Base-by-base conservation (phyloP, 176 grass and related monocot genomes). In the Zea mays region DNA sequence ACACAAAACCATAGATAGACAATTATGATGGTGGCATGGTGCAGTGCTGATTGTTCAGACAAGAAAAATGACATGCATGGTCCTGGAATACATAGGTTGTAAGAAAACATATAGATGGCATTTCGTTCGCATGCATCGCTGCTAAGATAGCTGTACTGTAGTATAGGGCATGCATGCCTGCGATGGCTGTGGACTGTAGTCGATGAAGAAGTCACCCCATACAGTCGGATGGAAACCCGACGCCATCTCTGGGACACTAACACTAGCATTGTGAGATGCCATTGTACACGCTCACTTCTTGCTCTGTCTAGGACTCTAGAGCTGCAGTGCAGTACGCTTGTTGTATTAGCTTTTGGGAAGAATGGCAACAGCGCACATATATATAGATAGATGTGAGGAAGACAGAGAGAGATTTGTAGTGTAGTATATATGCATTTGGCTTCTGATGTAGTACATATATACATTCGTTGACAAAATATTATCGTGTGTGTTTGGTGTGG, bases 151-250 rank as follows among this genome's bases (percentile, higher is more conserved):
- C 1, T 27, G 27, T 27, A 27, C 0, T 27, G 1, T 27, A 44
- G 48, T 4, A 48, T 49, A 16, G 5, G 15, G 27, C 27, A 27
- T 27, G 27, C 37, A 56, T 75, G 62, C 80, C 60, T 82, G 80
- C 10, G 54, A 54, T n/a, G 61, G 80, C 41, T 82, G n/a, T 42
- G 80, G 71, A 8, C 1, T 55, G 39, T 74, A 57, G 71, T 54
- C 66, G 80, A 82, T 82, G 71, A 82, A 82, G 79, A 82, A 82
- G 13, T 82, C 79, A 3, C 79, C 79, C 79, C 80, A 75, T 5
- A 83, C 27, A 4, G 72, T 76, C 12, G 72, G 72, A 38, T 47
- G 81, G 10, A 77, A 83, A 14, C 12, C 54, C 4, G 73, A 14
- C 37, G 64, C 81, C 43, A 4, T 69, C 54, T 50, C 73, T 60